Evolutionary conservation across 306 rosid genomes (phyloP), one percentile per base, ranked within the genome.

Genomic region (Astragalus glycyphyllos): DNA sequence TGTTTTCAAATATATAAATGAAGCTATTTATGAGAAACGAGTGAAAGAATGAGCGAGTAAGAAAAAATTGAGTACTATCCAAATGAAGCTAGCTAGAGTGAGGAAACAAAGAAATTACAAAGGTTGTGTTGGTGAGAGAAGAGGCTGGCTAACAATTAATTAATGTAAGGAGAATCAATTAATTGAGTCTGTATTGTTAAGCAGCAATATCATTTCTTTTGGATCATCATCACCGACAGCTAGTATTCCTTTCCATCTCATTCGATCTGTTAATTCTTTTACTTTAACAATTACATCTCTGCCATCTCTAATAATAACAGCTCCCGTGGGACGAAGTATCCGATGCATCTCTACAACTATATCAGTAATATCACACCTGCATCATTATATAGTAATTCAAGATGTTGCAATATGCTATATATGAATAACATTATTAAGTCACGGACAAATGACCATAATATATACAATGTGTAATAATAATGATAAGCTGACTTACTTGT

Each of bases 301-400:
- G 0, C 64, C 10, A 53, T 86, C 90, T 77, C 90, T 80, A 41
- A 86, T 72, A 47, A 85, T 77, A 42, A 80, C 79, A 37, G 83
- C 58, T 77, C 89, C 89, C 9, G 31, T 47, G 0, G 87, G 89
- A 47, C 87, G 80, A 77, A 86, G 57, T 74, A 86, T 80, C 31
- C 90, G 56, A 62, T 86, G 63, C 83, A 86, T 77, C 85, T 86
- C 85, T 11, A 86, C 15, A 56, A 83, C 59, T 50, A 85, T 80
- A 58, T 67, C 74, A 55, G 65, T 47, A 67, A 85, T 63, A 32
- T 80, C 84, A 72, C 90, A 85, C 83, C 87, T 85, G 72, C 69
- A 17, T 26, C 8, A 37, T 37, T n/a, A n/a, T n/a, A n/a, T 26
- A 26, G 4, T 26, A 26, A 26, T 26, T 26, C 0, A 26, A 26